These are phyloP conservation scores for Pythium pyrilobum DNA, from an alignment of 352 stramenopile species.

Conservation along the genomic window DNA sequence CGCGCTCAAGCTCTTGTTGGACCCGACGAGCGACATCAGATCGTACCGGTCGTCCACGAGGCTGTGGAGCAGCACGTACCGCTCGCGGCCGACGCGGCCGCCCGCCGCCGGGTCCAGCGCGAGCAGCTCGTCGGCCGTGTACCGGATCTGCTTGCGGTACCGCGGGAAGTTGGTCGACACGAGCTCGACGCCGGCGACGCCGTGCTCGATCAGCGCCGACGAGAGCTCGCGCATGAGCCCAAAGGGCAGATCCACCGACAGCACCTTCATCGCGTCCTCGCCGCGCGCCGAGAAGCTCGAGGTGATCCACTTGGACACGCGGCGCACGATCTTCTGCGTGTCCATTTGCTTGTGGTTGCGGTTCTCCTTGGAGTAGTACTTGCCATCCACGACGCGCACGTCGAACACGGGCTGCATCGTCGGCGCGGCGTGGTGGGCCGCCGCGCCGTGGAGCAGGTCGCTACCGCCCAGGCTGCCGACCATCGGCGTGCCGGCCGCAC, in stretches of 20 bases:
- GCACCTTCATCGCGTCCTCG: constrained; percentile 78
- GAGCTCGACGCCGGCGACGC: constrained; percentile 43
- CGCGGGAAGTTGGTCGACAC: constrained; percentile 52
- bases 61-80: constrained; percentile 78
- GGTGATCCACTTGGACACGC: constrained; percentile 85
- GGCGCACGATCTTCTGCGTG: constrained; percentile 71
- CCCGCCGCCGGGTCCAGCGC: constrained; percentile 41
- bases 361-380: constrained; percentile 51
- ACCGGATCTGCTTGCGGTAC: constrained; percentile 80
- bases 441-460: constrained; percentile 3
- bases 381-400: constrained; percentile 69
- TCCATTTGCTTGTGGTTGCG: constrained; percentile 65
- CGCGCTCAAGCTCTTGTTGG: constrained; percentile 25
- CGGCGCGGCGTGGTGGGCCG: neutral
- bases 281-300: constrained; percentile 68
- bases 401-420: constrained; percentile 66
- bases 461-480: constrained; percentile 2
- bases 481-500: neutral
- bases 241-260: constrained; percentile 81
- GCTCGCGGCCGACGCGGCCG: constrained; percentile 45
- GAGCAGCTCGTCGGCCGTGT: constrained; percentile 74
- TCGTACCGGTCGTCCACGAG: constrained; percentile 85
- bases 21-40: constrained; percentile 70
- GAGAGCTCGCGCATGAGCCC: constrained; percentile 72
- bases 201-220: constrained; percentile 75